Percentiles rank a stretch among this genome's conserved stretches.
phyloP scores from a whole-genome alignment of 225 moss, liverwort and hornwort species.

The Bryoerythrophyllum caledonicum region DNA sequence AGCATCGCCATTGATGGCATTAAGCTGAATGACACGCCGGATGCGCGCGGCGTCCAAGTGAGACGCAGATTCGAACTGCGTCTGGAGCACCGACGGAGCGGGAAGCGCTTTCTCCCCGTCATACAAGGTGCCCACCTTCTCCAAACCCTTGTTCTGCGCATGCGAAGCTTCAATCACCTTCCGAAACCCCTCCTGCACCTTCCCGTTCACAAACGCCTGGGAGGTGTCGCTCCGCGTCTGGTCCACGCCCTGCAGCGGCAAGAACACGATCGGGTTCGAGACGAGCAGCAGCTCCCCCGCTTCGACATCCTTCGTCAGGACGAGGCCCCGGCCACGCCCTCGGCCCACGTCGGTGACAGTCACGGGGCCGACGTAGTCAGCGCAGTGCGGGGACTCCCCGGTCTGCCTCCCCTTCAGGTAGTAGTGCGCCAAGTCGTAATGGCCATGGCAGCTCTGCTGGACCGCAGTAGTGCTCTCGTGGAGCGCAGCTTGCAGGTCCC shows the following conservation, averaged over 20 bases:
- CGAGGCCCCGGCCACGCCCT: constrained; percentile 66
- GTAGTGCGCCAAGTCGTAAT: constrained; percentile 76
- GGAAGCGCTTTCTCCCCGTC: constrained; percentile 44
- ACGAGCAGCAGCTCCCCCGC: constrained; percentile 79
- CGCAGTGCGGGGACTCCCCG: constrained; percentile 62
- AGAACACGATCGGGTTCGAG: constrained; percentile 70
- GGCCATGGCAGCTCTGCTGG: constrained; percentile 72
- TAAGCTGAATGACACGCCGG: constrained; percentile 53
- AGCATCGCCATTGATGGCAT: constrained; percentile 69
- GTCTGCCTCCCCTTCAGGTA: constrained; percentile 63
- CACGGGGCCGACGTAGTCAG: constrained; percentile 76
- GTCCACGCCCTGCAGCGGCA: constrained; percentile 38
- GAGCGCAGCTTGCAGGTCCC: constrained; percentile 75
- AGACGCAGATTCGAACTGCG: constrained; percentile 34
- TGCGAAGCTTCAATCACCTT: constrained; percentile 40
- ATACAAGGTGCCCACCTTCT: constrained; percentile 54
- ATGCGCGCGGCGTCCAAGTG: constrained; percentile 54
- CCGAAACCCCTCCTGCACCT: constrained; percentile 53
- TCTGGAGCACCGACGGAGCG: constrained; percentile 54
- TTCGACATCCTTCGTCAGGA: constrained; percentile 68
- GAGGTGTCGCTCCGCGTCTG: constrained; percentile 32
- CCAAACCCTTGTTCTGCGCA: constrained; percentile 51
- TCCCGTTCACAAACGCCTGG: constrained; percentile 47
- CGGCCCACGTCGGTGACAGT: constrained; percentile 50
- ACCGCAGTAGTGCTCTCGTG: constrained; percentile 63